Conservation (phyloP, 2,329 filamentous ascomycete species). For the Venturiaceae sp. region DNA sequence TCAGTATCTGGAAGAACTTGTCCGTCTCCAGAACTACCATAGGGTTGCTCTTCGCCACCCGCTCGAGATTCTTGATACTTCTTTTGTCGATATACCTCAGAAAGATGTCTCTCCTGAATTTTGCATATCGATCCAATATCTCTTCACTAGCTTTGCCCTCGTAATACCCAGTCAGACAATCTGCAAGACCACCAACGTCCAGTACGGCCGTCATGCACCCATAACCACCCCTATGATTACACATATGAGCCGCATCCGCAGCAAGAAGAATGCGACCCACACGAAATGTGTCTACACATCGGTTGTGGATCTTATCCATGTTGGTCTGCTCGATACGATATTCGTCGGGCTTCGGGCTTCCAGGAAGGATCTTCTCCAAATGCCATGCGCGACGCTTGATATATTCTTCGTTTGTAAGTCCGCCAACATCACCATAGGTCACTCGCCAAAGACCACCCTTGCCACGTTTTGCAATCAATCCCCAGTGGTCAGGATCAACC, state of each 20-base stretch:
- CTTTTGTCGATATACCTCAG: conserved; percentile 26
- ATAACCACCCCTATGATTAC: conserved; percentile 2
- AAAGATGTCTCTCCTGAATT: conserved; percentile 30
- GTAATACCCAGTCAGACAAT: conserved; percentile 8
- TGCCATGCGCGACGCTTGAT: conserved; percentile 15
- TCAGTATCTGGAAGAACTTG: not conserved
- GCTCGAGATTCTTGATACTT: conserved; percentile 1
- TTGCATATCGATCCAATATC: conserved; percentile 34
- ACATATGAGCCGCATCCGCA: conserved; percentile 8
- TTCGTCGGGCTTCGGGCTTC: conserved; percentile 4
- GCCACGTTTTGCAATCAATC: conserved; percentile 24
- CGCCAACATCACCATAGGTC: conserved; percentile 25
- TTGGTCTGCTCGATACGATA: conserved; percentile 1
- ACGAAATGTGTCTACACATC: not conserved
- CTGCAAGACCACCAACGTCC: conserved; percentile 14
- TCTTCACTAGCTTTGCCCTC: conserved; percentile 23
- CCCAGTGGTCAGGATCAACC: conserved; percentile 26
- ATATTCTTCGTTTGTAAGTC: conserved; percentile 16
- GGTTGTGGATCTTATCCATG: conserved; percentile 6
- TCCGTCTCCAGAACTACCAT: not conserved
- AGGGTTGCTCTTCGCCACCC: not conserved
- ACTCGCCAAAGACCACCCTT: conserved; percentile 29
- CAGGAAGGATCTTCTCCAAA: conserved; percentile 20
- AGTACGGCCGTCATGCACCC: conserved; percentile 1
- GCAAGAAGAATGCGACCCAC: conserved; percentile 2